A percentile compares a stretch with the other conserved stretches of the same genome.
Conservation (phyloP, 106 monocot species). For the Dendrobium huoshanense region DNA sequence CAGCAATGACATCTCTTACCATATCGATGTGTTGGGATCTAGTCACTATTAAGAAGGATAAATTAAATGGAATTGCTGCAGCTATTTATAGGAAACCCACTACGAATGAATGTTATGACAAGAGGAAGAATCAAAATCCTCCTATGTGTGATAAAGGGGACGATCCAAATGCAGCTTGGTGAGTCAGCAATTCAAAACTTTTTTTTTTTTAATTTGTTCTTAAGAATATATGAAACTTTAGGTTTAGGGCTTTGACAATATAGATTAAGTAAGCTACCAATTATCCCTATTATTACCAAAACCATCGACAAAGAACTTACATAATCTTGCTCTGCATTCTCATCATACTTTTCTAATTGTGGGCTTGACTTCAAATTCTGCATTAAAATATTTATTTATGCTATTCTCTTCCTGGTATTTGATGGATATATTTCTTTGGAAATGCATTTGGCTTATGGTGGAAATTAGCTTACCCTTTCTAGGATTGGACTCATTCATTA, state of each 20-base stretch:
- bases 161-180: slow-evolving; percentile 89
- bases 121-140: slow-evolving; percentile 47
- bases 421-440: too few species aligned
- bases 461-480: too few species aligned
- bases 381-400: too few species aligned
- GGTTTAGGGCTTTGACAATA: not conserved
- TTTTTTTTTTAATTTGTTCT: not conserved
- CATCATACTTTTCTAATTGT: too few species aligned
- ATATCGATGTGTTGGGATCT: slow-evolving; percentile 93
- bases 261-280: not conserved
- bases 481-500: too few species aligned
- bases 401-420: too few species aligned
- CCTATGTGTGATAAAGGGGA: slow-evolving; percentile 83
- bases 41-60: slow-evolving; percentile 70
- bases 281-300: not conserved
- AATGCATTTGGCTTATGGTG: too few species aligned
- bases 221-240: not conserved
- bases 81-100: slow-evolving; percentile 80
- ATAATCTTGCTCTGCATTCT: not conserved
- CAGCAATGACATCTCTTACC: slow-evolving; percentile 82
- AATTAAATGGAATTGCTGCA: slow-evolving; percentile 63
- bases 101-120: slow-evolving; percentile 75
- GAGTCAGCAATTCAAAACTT: slow-evolving; percentile 9
- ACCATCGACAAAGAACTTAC: not conserved
- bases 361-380: too few species aligned